Evolutionary conservation across 148 eudicot genomes (phyloP), one percentile per base, ranked within the genome.

Genomic region (Drosera capensis): DNA sequence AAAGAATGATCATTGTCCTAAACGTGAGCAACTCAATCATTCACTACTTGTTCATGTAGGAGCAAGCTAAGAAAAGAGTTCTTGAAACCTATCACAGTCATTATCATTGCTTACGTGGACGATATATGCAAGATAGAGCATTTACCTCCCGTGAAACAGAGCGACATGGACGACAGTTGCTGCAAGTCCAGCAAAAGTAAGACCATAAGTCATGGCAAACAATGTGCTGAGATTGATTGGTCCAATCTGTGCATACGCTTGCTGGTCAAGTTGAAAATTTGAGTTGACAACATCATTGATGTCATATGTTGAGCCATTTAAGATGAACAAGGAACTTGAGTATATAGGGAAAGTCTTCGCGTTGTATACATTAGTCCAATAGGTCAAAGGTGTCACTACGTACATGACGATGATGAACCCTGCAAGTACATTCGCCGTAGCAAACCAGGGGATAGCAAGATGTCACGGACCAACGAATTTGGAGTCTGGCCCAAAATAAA

Each of bases 401-500:
- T 92, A 92, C 69, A 71, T 34, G 38, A 34, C 4, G 13, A 34
- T 3, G 4, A 34, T 49, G 52, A 59, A 92, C 19, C 99, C 99
- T 3, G 55, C 59, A 5, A 86, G 85, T 50, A 92, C 55, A 23
- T 92, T 92, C 16, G 78, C 95, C 31, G 95, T 85, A 5, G 95
- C 94, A 38, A 92, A 92, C 94, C 99, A 85, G 1, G 99, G 95
- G 65, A 94, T 92, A 49, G 99, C 99, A 5, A 92, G 66, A 28
- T 95, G 99, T 88, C 85, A 18, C 79, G 71, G 63, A 78, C 85
- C 4, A 82, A 66, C 0, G 95, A 78, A 45, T 78, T 92, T 20
- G 86, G 77, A 1, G 99, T 63, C 95, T 95, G 85, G 43, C 85
- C 99, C 5, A 85, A n/a, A n/a, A n/a, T n/a, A n/a, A n/a, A n/a